Evolutionary conservation across 1,139 yeast genomes (phyloP).

Genomic region (Yamadazyma membranifaciens): DNA sequence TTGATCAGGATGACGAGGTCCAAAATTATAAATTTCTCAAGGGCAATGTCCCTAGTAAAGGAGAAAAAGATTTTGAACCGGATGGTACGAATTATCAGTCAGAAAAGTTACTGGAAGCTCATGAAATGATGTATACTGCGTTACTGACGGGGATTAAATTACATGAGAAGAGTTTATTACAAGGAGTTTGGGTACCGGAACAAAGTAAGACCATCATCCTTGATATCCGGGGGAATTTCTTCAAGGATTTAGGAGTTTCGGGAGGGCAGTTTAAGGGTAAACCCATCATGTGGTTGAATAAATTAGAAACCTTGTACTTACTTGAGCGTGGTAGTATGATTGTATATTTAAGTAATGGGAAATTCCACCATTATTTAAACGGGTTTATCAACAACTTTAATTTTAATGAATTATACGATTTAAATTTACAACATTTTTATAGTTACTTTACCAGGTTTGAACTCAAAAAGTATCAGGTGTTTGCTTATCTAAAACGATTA

Average conservation of each 20-base stretch:
- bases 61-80: constrained; percentile 87
- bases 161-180: constrained; percentile 45
- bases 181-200: constrained; percentile 47
- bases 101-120: constrained; percentile 50
- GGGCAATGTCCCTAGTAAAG: constrained; percentile 44
- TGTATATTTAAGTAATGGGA: constrained; percentile 39
- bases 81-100: constrained; percentile 69
- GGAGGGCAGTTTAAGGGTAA: constrained; percentile 17
- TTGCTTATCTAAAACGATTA: constrained; percentile 69
- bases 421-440: constrained; percentile 69
- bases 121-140: constrained; percentile 73
- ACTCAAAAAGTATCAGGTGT: constrained; percentile 65
- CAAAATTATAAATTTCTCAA: constrained; percentile 46
- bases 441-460: constrained; percentile 26
- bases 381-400: constrained; percentile 13
- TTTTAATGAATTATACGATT: constrained; percentile 27
- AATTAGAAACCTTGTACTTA: constrained; percentile 73
- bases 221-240: constrained; percentile 70
- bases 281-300: constrained; percentile 46
- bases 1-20: constrained; percentile 51
- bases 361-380: constrained; percentile 17
- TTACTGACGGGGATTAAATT: constrained; percentile 60
- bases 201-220: constrained; percentile 35
- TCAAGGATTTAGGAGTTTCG: constrained; percentile 63
- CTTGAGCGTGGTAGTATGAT: constrained; percentile 81